These are phyloP conservation scores for Fusarium falciforme DNA, from an alignment of 2,329 filamentous ascomycete genomes.

Conservation along the genomic window DNA sequence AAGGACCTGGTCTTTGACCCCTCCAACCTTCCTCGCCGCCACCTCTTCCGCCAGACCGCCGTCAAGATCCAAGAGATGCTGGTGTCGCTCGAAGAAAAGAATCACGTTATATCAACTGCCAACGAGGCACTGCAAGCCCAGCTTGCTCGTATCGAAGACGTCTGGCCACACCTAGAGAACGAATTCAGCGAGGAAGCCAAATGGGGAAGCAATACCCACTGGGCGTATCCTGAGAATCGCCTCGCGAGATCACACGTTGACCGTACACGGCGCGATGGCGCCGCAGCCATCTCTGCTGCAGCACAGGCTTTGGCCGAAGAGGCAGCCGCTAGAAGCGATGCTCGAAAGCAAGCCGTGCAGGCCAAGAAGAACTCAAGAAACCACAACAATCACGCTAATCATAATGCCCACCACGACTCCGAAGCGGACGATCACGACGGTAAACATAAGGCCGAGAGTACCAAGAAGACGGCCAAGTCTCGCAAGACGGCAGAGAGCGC, in stretches of 20 bases:
- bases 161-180: constrained; percentile 85
- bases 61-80: constrained; percentile 86
- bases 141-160: constrained; percentile 83
- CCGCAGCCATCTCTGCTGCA: constrained; percentile 80
- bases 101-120: constrained; percentile 93
- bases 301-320: constrained; percentile 84
- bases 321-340: constrained; percentile 84
- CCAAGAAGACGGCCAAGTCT: constrained; percentile 76
- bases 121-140: constrained; percentile 91
- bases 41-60: constrained; percentile 82
- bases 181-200: constrained; percentile 97
- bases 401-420: constrained; percentile 65
- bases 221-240: constrained; percentile 93
- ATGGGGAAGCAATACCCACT: constrained; percentile 90
- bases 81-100: constrained; percentile 94
- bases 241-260: constrained; percentile 74
- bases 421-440: constrained; percentile 79
- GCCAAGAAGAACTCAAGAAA: constrained; percentile 79
- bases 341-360: constrained; percentile 82
- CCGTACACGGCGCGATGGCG: constrained; percentile 81
- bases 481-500: constrained; percentile 69
- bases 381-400: constrained; percentile 51
- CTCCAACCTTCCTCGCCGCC: constrained; percentile 73
- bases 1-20: constrained; percentile 62
- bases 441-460: constrained; percentile 58